Evolutionary conservation across 2,329 filamentous ascomycete species (phyloP), one percentile per base, ranked within the genome.

Genomic region (Pseudogymnoascus sp.): DNA sequence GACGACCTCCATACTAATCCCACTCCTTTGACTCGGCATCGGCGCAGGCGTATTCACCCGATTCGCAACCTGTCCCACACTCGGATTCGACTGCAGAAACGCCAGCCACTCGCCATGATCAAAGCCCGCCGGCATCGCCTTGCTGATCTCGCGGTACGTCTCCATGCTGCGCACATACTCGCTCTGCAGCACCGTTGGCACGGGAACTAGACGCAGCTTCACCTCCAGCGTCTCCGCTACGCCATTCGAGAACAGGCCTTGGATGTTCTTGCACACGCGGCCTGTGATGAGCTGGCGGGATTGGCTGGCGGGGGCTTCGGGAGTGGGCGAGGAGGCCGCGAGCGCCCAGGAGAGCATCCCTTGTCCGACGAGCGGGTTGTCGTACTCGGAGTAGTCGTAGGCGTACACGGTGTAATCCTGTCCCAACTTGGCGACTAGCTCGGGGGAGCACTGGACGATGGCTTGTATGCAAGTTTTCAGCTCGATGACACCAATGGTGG

Each of bases 401-500:
- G 93, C 92, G 76, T 99, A 99, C 63, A 99, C 87, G n/a, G 92
- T 95, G 77, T 95, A 99, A 77, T 99, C 75, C 84, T 78, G 78
- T 77, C 89, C 82, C 65, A 88, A 73, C 79, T 89, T 80, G 72
- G 85, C 84, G 56, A 92, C 79, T 53, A 99, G 83, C 77, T 99
- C 95, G 38, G 95, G 95, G 73, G 95, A 98, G 78, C 82, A 84
- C 63, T 85, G 79, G 24, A 81, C 78, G 65, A 99, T 88, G 63
- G 93, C 90, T 74, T 93, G 87, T 53, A 97, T 85, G 75, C 95
- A 98, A 66, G 89, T 88, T 68, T 88, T 88, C 62, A 98, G 81
- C 75, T 97, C 92, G 68, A 97, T 85, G 61, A 97, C 83, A 66
- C 95, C 95, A 68, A 99, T 93, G 3, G 33, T 37, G n/a, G 33